Evolutionary conservation across 495 filamentous ascomycete genomes (phyloP).

Genomic region (Neurospora sp.): DNA sequence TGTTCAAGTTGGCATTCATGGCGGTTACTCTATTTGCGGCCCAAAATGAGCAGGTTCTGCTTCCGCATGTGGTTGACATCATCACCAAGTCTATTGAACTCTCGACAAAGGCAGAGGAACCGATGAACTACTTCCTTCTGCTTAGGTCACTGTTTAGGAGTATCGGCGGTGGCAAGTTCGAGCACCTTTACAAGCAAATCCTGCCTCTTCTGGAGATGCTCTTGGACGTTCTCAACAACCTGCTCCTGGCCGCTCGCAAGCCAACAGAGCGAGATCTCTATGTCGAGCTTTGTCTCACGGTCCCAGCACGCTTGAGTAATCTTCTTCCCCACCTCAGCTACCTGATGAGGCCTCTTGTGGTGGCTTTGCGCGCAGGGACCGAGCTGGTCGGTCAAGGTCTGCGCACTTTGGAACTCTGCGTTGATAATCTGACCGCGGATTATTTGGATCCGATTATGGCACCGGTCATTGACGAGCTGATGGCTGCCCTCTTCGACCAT

Average conservation of each 20-base stretch:
- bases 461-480: constrained; percentile 94
- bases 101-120: constrained; percentile 89
- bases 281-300: constrained; percentile 91
- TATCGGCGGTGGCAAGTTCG: constrained; percentile 94
- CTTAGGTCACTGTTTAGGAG: constrained; percentile 87
- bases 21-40: constrained; percentile 90
- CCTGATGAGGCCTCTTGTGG: constrained; percentile 92
- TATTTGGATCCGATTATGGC: constrained; percentile 99
- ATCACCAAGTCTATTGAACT: constrained; percentile 93
- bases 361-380: constrained; percentile 80
- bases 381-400: constrained; percentile 93
- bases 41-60: constrained; percentile 89
- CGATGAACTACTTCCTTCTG: constrained; percentile 97
- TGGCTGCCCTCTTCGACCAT: constrained; percentile 94
- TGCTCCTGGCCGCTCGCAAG: constrained; percentile 80
- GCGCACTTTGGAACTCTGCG: constrained; percentile 88
- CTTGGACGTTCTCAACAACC: constrained; percentile 90
- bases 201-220: constrained; percentile 93
- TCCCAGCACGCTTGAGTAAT: constrained; percentile 89
- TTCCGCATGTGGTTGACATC: constrained; percentile 93
- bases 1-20: constrained; percentile 99
- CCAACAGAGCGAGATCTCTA: constrained; percentile 88
- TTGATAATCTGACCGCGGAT: constrained; percentile 95
- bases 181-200: constrained; percentile 96
- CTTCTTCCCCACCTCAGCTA: constrained; percentile 94